Percentiles rank a stretch among this genome's conserved stretches.
Evolutionary conservation across 495 filamentous ascomycete genomes (phyloP).

Genomic region (Talaromyces adpressus): DNA sequence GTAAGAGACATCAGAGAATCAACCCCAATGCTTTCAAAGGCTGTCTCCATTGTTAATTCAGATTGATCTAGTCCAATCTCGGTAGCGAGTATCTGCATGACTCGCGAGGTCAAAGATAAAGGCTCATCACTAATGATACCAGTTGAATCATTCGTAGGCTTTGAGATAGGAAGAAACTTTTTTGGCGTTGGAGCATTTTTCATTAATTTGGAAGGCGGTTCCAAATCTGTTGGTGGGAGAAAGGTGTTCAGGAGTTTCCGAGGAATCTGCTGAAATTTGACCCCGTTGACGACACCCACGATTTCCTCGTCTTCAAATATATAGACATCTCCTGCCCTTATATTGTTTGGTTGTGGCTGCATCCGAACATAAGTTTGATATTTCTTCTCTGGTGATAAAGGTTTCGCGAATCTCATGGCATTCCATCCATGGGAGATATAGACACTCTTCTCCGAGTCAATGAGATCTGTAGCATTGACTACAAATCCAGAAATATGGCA

Average conservation of each 20-base stretch:
- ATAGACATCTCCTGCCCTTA: constrained; percentile 44
- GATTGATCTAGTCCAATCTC: constrained; percentile 33
- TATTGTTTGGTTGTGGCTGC: constrained; percentile 27
- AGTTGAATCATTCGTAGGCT: constrained; percentile 21
- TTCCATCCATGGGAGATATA: constrained; percentile 39
- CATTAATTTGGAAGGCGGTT: no score
- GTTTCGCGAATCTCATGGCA: constrained; percentile 21
- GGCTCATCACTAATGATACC: no score
- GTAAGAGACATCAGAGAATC: constrained; percentile 42
- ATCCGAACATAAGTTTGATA: constrained; percentile 36
- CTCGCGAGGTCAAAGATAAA: no score
- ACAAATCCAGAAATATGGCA: constrained; percentile 46
- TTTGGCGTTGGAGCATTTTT: no score
- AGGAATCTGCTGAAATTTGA: constrained; percentile 52
- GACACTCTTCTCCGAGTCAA: constrained; percentile 36
- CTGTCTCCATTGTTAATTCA: constrained; percentile 26
- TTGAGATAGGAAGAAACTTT: constrained; percentile 14
- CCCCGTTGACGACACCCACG: constrained; percentile 24
- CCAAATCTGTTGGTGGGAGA: no score
- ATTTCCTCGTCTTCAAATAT: constrained; percentile 37
- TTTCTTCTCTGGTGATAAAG: constrained; percentile 50
- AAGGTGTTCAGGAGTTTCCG: no score
- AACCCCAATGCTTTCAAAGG: constrained; percentile 38
- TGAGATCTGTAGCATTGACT: constrained; percentile 40
- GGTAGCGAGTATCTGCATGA: constrained; percentile 29